phyloP scores from a whole-genome alignment of 495 filamentous ascomycete species.

The Penicillium ucsense region DNA sequence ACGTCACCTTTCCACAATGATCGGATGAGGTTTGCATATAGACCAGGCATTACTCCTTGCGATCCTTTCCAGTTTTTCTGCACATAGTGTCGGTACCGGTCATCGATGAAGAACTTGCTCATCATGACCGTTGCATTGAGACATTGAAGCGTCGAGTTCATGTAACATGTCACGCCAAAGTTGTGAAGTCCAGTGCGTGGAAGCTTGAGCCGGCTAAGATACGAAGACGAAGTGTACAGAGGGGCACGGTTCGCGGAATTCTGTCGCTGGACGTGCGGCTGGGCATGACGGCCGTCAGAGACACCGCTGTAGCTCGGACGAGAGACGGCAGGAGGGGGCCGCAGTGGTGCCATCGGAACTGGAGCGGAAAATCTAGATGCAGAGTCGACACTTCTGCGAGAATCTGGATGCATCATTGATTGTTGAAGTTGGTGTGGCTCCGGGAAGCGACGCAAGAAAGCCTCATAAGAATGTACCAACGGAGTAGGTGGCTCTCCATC shows the following conservation, averaged over 20 bases:
- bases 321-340: conserved; percentile 78
- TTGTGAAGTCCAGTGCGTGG: conserved; percentile 70
- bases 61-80: conserved; percentile 61
- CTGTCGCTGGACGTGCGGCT: conserved; percentile 39
- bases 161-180: conserved; percentile 77
- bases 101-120: conserved; percentile 53
- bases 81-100: conserved; percentile 45
- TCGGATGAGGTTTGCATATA: conserved; percentile 64
- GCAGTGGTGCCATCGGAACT: conserved; percentile 35
- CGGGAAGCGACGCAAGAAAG: conserved; percentile 76
- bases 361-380: conserved; percentile 30
- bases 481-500: conserved; percentile 26
- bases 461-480: conserved; percentile 52
- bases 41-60: conserved; percentile 68
- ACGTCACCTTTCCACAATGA: conserved; percentile 62
- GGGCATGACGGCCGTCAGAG: conserved; percentile 52
- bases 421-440: conserved; percentile 60
- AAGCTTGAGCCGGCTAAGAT: conserved; percentile 41
- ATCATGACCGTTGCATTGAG: conserved; percentile 67
- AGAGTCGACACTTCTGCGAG: conserved; percentile 13
- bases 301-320: conserved; percentile 84
- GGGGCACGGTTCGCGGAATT: conserved; percentile 37
- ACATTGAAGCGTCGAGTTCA: conserved; percentile 80
- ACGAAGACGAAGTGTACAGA: conserved; percentile 33
- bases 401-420: conserved; percentile 54